Percentiles rank a stretch among this genome's conserved stretches.
These are phyloP conservation scores for Castanea crenata DNA, from an alignment of 306 rosid genomes.

Conservation along the genomic window DNA sequence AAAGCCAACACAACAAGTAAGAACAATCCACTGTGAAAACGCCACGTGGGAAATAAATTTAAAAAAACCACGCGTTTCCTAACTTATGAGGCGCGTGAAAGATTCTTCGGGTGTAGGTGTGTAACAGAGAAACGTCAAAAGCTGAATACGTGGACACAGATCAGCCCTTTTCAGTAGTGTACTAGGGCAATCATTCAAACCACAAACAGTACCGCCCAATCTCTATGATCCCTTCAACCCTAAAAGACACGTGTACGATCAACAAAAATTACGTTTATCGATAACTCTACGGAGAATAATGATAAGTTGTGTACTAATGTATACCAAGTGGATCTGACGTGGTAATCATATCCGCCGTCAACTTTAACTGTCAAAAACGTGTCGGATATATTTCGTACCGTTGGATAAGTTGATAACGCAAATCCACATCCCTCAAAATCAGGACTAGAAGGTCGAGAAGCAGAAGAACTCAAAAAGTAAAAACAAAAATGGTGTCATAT, in stretches of 20 bases:
- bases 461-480: not conserved
- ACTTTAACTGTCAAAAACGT: not conserved
- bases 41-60: too few species aligned
- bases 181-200: not conserved
- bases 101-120: not conserved
- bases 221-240: not conserved
- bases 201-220: not conserved
- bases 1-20: too few species aligned
- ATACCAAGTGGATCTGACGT: constrained; percentile 53
- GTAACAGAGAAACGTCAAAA: constrained; percentile 6
- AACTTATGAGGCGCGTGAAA: constrained; percentile 3
- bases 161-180: constrained; percentile 1
- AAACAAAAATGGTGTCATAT: constrained; percentile 54
- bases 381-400: not conserved
- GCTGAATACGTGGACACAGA: constrained; percentile 30
- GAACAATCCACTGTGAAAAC: too few species aligned
- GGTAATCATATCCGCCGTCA: constrained; percentile 31
- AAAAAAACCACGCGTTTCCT: constrained; percentile 18
- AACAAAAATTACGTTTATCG: not conserved
- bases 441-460: constrained; percentile 12
- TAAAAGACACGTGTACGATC: not conserved
- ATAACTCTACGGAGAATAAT: not conserved
- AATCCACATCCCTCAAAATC: not conserved
- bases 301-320: too few species aligned
- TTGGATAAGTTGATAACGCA: not conserved